A percentile compares a stretch with the other conserved stretches of the same genome.
Conservation (phyloP, 108 stramenopile genomes). For the Nitzschia sp. region DNA sequence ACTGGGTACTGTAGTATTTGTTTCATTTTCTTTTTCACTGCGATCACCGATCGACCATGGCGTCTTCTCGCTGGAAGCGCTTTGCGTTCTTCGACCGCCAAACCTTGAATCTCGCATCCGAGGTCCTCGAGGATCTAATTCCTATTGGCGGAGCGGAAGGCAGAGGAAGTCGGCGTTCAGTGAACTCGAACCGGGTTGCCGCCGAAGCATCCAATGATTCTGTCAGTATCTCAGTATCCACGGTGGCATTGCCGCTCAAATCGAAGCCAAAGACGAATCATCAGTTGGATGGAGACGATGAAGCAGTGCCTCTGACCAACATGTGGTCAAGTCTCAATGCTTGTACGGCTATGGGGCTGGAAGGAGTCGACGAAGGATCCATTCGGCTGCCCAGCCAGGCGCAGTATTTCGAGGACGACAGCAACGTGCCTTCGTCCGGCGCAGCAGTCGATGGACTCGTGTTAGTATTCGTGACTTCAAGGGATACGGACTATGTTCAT, state of each 20-base stretch:
- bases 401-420: conserved; percentile 34
- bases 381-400: conserved; percentile 38
- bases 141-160: conserved; percentile 32
- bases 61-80: conserved; percentile 85
- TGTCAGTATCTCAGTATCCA: conserved; percentile 50
- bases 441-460: conserved; percentile 57
- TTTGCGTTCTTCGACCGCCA: conserved; percentile 90
- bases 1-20: background rate
- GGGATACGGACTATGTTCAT: conserved; percentile 63
- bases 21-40: background rate
- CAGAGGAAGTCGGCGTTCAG: conserved; percentile 23
- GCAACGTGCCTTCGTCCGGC: conserved; percentile 18
- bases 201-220: conserved; percentile 13
- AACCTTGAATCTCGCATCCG: conserved; percentile 64
- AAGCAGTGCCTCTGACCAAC: conserved; percentile 16
- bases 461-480: conserved; percentile 70
- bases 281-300: background rate
- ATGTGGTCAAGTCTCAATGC: conserved; percentile 47
- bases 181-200: conserved; percentile 5
- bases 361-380: conserved; percentile 5
- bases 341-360: conserved; percentile 17
- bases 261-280: conserved; percentile 9
- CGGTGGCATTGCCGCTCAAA: conserved; percentile 45
- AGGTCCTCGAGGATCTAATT: conserved; percentile 71
- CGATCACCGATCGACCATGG: conserved; percentile 35